phyloP scores from a whole-genome alignment of 2,329 filamentous ascomycete species.

The Trichoderma sp. region DNA sequence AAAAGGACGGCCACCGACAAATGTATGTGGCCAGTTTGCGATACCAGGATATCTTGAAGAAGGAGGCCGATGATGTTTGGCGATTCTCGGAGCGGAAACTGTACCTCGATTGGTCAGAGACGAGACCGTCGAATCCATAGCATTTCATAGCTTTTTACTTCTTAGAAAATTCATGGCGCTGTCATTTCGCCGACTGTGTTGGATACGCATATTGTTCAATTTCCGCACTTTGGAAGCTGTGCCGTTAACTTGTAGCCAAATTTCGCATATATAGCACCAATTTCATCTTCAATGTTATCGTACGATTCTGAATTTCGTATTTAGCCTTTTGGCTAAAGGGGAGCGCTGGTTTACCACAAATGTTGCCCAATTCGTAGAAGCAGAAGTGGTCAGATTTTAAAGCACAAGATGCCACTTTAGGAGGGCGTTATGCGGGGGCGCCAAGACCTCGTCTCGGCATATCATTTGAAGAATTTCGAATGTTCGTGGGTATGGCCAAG shows the following conservation, averaged over 20 bases:
- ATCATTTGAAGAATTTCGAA: neutral
- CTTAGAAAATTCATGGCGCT: neutral
- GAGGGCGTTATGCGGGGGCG: neutral
- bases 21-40: conserved; percentile 13
- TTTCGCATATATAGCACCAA: neutral
- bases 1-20: conserved; percentile 14
- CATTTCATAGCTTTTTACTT: neutral
- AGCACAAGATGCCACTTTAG: neutral
- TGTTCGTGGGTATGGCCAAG: neutral
- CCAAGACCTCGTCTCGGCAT: neutral
- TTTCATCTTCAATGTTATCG: neutral
- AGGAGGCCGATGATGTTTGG: conserved; percentile 10
- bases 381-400: neutral
- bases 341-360: neutral
- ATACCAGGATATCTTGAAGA: conserved; percentile 20
- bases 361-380: neutral
- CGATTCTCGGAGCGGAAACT: conserved; percentile 22
- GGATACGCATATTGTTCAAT: neutral
- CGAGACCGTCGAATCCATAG: conserved; percentile 12
- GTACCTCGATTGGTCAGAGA: conserved; percentile 22
- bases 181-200: neutral
- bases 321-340: neutral
- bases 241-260: neutral
- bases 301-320: neutral
- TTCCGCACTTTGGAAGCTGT: neutral